phyloP scores from a whole-genome alignment of 176 grass and related monocot species.

The Oryza coarctata region DNA sequence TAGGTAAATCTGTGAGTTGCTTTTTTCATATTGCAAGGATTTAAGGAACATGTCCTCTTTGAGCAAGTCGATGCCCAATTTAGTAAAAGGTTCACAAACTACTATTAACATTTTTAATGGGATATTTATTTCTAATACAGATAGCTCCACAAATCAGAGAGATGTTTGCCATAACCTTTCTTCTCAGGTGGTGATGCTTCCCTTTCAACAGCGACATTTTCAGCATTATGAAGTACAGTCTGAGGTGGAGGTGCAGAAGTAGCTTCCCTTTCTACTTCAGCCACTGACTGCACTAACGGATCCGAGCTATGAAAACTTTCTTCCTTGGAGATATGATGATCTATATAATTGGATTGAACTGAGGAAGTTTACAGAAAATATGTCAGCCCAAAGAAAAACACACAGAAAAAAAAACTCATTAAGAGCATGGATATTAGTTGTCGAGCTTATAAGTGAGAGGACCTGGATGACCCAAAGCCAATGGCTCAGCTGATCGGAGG shows the following conservation, averaged over 20 bases:
- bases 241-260: conserved; percentile 14
- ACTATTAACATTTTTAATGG: neutral
- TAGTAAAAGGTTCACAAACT: neutral
- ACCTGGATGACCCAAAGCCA: conserved; percentile 52
- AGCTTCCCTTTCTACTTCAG: conserved; percentile 23
- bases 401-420: neutral
- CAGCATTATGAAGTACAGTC: neutral
- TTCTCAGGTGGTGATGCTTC: conserved; percentile 16
- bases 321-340: conserved; percentile 31
- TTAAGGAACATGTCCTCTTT: neutral
- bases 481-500: conserved; percentile 34
- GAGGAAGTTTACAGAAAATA: neutral
- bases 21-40: neutral
- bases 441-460: neutral
- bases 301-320: conserved; percentile 35
- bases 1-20: neutral
- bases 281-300: neutral
- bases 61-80: neutral
- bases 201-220: neutral
- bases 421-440: neutral
- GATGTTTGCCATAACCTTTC: conserved; percentile 17
- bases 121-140: too few relatives aligned
- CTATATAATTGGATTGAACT: conserved; percentile 1
- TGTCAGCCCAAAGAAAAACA: neutral
- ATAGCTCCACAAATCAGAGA: neutral